Evolutionary conservation across 2,329 filamentous ascomycete species (phyloP).

Genomic region (Mycocentrospora acerina): DNA sequence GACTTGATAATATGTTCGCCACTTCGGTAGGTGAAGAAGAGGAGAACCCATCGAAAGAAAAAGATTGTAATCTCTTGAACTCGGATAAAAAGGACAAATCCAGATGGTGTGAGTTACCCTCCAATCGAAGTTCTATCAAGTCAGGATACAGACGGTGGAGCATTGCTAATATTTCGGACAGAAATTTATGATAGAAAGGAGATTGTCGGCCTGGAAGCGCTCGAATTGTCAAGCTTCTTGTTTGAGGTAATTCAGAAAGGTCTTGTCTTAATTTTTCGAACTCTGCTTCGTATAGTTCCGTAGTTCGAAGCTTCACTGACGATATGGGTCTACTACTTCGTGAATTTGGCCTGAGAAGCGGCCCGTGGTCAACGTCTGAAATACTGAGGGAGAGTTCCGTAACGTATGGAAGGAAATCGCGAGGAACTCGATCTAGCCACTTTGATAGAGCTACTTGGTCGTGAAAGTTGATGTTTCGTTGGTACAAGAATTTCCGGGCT

Average conservation of each 20-base stretch:
- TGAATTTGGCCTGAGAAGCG: conserved; percentile 14
- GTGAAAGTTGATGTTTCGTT: conserved; percentile 27
- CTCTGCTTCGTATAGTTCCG: conserved; percentile 30
- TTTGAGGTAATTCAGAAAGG: conserved; percentile 18
- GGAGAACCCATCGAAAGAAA: conserved; percentile 33
- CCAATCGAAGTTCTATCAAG: conserved; percentile 19
- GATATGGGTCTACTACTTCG: not conserved
- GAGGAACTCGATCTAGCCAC: conserved; percentile 23
- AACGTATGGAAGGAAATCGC: conserved; percentile 17
- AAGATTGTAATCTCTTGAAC: conserved; percentile 16
- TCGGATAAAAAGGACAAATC: conserved; percentile 17
- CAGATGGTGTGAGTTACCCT: conserved; percentile 29
- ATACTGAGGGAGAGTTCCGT: conserved; percentile 23
- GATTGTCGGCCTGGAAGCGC: conserved; percentile 19
- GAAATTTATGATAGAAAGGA: conserved; percentile 28
- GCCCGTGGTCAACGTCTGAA: conserved; percentile 31
- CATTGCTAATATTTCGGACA: conserved; percentile 16
- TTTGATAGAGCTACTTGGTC: conserved; percentile 20
- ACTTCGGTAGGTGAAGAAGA: conserved; percentile 18
- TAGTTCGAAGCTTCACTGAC: conserved; percentile 16
- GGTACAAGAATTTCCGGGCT: conserved; percentile 32
- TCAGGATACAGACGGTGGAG: conserved; percentile 16
- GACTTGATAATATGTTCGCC: conserved; percentile 18
- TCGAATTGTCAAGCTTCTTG: conserved; percentile 24
- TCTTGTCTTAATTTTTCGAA: conserved; percentile 13